Percentiles rank a stretch among this genome's conserved stretches.
phyloP scores from a whole-genome alignment of 495 filamentous ascomycete species.

The Podospora pseudopauciseta region DNA sequence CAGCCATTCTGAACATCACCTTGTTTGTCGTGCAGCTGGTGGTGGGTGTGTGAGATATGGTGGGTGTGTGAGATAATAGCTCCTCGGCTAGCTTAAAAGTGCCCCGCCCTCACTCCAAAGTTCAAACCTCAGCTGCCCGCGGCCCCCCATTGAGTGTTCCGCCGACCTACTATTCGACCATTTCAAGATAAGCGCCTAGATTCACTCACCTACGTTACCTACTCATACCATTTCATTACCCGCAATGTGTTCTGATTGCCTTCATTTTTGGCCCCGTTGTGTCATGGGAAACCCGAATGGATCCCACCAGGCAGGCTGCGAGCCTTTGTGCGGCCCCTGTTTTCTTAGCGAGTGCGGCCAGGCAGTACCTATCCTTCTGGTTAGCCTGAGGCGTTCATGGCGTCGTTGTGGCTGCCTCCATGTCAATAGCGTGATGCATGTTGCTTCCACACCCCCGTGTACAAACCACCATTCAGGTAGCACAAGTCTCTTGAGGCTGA shows the following conservation, averaged over 20 bases:
- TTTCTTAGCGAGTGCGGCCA: background rate
- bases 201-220: too few relatives aligned
- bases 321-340: background rate
- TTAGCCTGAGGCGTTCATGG: background rate
- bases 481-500: background rate
- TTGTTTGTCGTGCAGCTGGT: conserved; percentile 6
- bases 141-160: too few relatives aligned
- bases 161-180: too few relatives aligned
- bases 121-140: too few relatives aligned
- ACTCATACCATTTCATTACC: too few relatives aligned
- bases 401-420: background rate
- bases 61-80: too few relatives aligned
- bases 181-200: too few relatives aligned
- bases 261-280: too few relatives aligned
- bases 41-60: conserved; percentile 1
- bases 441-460: background rate
- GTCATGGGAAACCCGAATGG: too few relatives aligned
- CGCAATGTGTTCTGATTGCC: too few relatives aligned
- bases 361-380: background rate
- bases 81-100: too few relatives aligned
- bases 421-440: background rate
- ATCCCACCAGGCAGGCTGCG: background rate
- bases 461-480: background rate
- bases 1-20: conserved; percentile 1
- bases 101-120: too few relatives aligned